Evolutionary conservation across 73 alveolate species (phyloP).

Genomic region (Breviolum minutum): DNA sequence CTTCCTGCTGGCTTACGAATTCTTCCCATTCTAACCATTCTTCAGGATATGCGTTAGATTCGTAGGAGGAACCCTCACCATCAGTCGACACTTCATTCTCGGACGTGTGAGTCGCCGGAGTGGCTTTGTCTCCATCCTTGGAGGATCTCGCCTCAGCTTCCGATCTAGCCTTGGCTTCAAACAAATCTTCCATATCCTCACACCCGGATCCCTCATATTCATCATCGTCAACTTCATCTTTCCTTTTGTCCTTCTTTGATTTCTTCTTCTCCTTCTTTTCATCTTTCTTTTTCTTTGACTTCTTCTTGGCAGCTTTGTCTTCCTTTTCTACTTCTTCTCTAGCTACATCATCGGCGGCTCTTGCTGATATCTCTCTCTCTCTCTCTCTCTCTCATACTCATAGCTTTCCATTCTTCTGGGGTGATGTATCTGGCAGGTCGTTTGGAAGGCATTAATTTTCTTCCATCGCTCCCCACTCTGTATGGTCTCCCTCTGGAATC

Average conservation of each 20-base stretch:
- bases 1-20: too few species aligned
- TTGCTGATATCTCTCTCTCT: neutral
- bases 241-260: too few species aligned
- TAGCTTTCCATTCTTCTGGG: neutral
- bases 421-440: neutral
- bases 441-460: neutral
- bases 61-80: too few species aligned
- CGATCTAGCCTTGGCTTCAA: too few species aligned
- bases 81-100: too few species aligned
- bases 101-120: neutral
- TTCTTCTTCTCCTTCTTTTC: neutral
- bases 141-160: too few species aligned
- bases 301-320: neutral
- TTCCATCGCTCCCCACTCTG: neutral
- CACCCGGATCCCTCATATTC: neutral
- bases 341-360: too few species aligned
- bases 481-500: neutral
- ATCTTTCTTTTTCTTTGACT: neutral
- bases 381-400: too few species aligned
- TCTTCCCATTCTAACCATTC: too few species aligned
- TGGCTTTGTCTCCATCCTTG: neutral
- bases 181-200: neutral
- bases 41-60: too few species aligned
- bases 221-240: neutral
- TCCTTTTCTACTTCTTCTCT: neutral